These are phyloP conservation scores for Pinus albicaulis DNA, from an alignment of 75 land plant genomes.

Conservation along the genomic window DNA sequence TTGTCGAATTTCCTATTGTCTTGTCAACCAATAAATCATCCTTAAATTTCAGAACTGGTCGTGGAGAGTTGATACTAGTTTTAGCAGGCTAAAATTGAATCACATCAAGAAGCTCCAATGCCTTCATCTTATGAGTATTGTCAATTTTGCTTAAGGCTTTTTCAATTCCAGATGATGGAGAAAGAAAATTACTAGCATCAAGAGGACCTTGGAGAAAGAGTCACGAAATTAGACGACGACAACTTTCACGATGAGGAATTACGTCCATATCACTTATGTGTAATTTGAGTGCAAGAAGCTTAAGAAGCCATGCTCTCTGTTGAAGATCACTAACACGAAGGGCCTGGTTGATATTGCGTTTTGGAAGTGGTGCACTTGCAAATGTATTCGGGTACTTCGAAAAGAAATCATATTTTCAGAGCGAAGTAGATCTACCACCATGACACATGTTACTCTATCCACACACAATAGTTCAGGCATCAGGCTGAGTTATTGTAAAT, in stretches of 20 bases:
- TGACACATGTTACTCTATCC: too few species aligned
- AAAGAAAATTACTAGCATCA: conserved; percentile 12
- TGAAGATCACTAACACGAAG: too few species aligned
- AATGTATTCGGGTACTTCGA: too few species aligned
- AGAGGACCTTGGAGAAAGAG: conserved; percentile 48
- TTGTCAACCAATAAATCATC: conserved; percentile 66
- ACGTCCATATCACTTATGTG: conserved; percentile 75
- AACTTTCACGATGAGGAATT: conserved; percentile 59
- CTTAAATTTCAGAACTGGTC: conserved; percentile 45
- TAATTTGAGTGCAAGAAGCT: conserved; percentile 81
- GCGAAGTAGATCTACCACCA: too few species aligned
- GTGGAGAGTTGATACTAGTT: conserved; percentile 48
- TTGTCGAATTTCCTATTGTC: conserved; percentile 59
- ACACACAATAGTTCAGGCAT: too few species aligned
- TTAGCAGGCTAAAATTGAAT: conserved; percentile 78
- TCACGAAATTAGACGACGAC: conserved; percentile 59
- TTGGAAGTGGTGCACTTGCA: too few species aligned
- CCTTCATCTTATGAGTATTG: conserved; percentile 25
- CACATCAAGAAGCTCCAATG: conserved; percentile 83
- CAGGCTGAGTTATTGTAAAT: too few species aligned
- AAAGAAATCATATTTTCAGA: too few species aligned
- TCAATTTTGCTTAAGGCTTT: too few species aligned
- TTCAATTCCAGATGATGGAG: neutral
- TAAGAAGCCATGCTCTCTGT: conserved; percentile 98
- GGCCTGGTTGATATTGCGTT: too few species aligned